Base-by-base conservation (phyloP, 805 yeast genomes). In the Candida khao-thaluensis region DNA sequence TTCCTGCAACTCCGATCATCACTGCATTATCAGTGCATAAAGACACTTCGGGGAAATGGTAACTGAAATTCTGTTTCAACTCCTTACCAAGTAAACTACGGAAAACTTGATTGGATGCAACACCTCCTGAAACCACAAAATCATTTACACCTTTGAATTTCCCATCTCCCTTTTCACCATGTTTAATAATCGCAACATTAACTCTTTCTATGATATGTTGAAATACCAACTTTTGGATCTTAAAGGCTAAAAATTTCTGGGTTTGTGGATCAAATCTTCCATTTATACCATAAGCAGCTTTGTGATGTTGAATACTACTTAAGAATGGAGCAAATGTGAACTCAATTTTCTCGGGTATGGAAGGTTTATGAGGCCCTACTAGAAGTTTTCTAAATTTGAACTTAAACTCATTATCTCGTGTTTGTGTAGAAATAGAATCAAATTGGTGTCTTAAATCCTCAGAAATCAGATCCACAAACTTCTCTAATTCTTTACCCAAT, bases 1-100 rank as follows among this genome's bases (percentile, higher is more conserved):
- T 86, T 0, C 97, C 99, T 0, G 98, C 95, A 81, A 95, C 87
- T 1, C 96, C 99, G 37, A 93, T 93, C 99, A 93, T 93, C 2
- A 88, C 77, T 0, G 97, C 95, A 59, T 93, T 93, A 54, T 93
- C 99, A 0, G 97, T 88, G 56, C 99, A 93, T 43, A 89, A 64
- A 1, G 71, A 61, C 2, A 80, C 66, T 15, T 77, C 79, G 0
- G 97, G 96, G 51, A 80, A 87, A 47, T 77, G 76, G 32, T 81
- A 77, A 1, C 56, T 49, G n/a, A 59, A 40, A 2, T 35, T 26
- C 5, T 36, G 20, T 3, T 59, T 37, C n/a, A 79, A 58, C 3
- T 69, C 66, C 1, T 53, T 48, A 34, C 55, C 50, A 5, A 85
- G 56, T 62, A 72, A 72, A 6, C 57, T 43, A 38, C 95, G 64